phyloP scores from a whole-genome alignment of 2,329 filamentous ascomycete species.

The Achaetomium macrosporum region DNA sequence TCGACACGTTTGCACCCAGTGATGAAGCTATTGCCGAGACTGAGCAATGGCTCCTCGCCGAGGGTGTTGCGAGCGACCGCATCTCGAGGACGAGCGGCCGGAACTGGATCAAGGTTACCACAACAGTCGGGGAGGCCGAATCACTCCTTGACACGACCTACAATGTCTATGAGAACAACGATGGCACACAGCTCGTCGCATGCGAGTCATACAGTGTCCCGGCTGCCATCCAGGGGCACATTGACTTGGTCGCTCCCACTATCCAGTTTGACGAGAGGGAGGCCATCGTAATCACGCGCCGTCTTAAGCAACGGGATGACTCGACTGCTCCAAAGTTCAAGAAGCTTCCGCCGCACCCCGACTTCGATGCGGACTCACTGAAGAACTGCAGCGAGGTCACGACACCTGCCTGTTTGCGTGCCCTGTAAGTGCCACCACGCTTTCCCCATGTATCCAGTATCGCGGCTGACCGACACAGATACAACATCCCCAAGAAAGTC shows the following conservation, averaged over 20 bases:
- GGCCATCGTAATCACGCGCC: neutral
- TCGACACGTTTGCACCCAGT: neutral
- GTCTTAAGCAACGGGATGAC: neutral
- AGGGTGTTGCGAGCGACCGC: neutral
- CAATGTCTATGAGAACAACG: neutral
- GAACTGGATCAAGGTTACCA: conserved; percentile 6
- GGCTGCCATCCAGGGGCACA: conserved; percentile 2
- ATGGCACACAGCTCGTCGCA: neutral
- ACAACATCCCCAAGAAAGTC: conserved; percentile 1
- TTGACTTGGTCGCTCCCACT: conserved; percentile 3
- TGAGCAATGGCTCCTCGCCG: conserved; percentile 1
- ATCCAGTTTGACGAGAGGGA: conserved; percentile 8
- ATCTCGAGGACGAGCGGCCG: neutral
- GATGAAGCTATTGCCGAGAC: conserved; percentile 4
- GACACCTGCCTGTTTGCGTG: conserved; percentile 1
- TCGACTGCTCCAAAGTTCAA: neutral
- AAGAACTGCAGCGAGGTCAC: conserved; percentile 5
- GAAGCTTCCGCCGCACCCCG: neutral
- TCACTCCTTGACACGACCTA: conserved; percentile 1
- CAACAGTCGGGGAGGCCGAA: conserved; percentile 1
- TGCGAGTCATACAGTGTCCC: conserved; percentile 7
- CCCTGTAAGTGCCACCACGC: neutral
- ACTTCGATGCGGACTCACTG: neutral
- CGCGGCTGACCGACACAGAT: neutral
- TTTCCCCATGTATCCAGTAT: neutral